Percentiles rank a stretch among this genome's conserved stretches.
Evolutionary conservation across 345 rosid genomes (phyloP).

Genomic region (Brassica juncea): DNA sequence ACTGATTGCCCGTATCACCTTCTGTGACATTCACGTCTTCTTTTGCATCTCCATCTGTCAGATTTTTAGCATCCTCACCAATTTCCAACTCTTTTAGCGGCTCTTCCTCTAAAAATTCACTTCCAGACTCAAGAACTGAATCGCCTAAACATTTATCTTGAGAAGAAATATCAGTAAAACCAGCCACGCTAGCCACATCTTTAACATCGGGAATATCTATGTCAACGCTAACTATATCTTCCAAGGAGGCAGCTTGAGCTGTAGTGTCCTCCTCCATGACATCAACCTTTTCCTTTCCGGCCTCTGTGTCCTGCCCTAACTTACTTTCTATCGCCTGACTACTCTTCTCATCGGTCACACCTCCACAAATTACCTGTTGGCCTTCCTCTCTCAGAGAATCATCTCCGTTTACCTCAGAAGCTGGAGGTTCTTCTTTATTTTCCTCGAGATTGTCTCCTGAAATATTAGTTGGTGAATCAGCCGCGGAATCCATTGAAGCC

Average conservation of each 20-base stretch:
- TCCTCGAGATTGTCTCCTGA: conserved; percentile 20
- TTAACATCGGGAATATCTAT: conserved; percentile 33
- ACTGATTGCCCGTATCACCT: conserved; percentile 24
- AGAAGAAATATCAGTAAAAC: conserved; percentile 27
- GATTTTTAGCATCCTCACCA: conserved; percentile 25
- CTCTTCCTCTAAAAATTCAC: conserved; percentile 17
- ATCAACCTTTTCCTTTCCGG: conserved; percentile 8
- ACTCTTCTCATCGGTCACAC: conserved; percentile 21
- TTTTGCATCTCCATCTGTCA: conserved; percentile 20
- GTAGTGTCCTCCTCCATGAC: conserved; percentile 32
- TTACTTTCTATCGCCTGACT: conserved; percentile 16
- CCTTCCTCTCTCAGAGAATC: conserved; percentile 21
- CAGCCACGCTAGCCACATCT: conserved; percentile 34
- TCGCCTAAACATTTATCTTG: conserved; percentile 21
- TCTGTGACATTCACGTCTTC: conserved; percentile 18
- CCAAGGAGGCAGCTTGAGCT: conserved; percentile 28
- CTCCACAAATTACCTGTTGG: conserved; percentile 2
- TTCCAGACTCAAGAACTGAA: conserved; percentile 15
- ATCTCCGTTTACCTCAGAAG: conserved; percentile 20
- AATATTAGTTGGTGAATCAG: conserved; percentile 10
- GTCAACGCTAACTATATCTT: conserved; percentile 29
- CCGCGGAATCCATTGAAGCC: background rate
- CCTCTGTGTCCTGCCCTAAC: conserved; percentile 16
- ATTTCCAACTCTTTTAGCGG: conserved; percentile 15
- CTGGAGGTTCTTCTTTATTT: conserved; percentile 1